Evolutionary conservation across 345 rosid genomes (phyloP).

Genomic region (Eucalyptus curtisii): DNA sequence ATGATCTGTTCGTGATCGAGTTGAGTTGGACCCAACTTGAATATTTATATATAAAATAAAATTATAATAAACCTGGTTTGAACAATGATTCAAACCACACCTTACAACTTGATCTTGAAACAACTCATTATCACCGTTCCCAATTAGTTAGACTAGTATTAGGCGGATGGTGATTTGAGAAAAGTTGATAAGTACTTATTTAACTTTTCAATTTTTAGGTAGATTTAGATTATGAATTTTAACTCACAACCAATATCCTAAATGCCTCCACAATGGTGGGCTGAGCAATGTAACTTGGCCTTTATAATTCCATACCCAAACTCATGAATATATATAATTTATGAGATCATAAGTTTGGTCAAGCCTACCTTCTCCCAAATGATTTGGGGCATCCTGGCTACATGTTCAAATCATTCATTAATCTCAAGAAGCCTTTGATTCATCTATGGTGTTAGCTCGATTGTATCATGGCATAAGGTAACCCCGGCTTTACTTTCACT

Average conservation of each 20-base stretch:
- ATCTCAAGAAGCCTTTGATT: not conserved
- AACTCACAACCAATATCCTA: not conserved
- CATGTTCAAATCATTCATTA: not conserved
- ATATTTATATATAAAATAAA: not conserved
- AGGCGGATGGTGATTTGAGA: not conserved
- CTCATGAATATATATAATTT: not conserved
- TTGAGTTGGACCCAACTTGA: not conserved
- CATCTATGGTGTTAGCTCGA: not conserved
- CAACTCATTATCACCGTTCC: not conserved
- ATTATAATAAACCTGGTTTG: not conserved
- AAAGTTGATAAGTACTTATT: not conserved
- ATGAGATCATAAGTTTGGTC: not conserved
- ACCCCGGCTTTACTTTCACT: not conserved
- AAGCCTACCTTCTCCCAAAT: not conserved
- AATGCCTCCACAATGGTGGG: not conserved
- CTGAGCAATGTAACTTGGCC: not conserved
- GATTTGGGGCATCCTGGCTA: not conserved
- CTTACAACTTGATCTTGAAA: not conserved
- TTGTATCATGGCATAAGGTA: not conserved
- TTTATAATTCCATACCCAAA: not conserved
- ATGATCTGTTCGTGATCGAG: not conserved
- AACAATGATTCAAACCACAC: not conserved
- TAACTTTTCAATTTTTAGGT: not conserved
- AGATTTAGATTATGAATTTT: not conserved
- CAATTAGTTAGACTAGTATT: not conserved